Evolutionary conservation across 2,329 filamentous ascomycete genomes (phyloP).

Genomic region (Fusarium oligoseptatum): DNA sequence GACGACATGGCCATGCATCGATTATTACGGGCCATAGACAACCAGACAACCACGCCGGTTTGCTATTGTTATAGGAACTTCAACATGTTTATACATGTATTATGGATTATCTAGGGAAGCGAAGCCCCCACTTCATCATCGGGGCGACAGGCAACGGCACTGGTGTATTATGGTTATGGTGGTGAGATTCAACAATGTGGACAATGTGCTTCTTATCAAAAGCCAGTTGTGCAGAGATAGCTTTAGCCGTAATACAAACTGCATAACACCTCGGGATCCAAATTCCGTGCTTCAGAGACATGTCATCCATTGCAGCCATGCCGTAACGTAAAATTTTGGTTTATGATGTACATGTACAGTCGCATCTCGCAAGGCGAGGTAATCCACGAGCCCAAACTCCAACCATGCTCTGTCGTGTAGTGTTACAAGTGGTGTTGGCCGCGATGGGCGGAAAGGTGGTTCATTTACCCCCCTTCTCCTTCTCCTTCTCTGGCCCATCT

Average conservation of each 20-base stretch:
- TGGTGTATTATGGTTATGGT: neutral
- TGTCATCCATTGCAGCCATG: conserved; percentile 13
- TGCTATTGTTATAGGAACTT: neutral
- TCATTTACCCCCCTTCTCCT: neutral
- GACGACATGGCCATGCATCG: neutral
- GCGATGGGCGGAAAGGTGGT: neutral
- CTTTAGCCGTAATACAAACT: neutral
- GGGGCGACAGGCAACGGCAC: neutral
- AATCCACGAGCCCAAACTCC: conserved; percentile 48
- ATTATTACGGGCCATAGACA: neutral
- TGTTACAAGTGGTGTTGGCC: conserved; percentile 46
- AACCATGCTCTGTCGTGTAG: conserved; percentile 46
- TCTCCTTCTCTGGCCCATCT: conserved; percentile 20
- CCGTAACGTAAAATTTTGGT: conserved; percentile 25
- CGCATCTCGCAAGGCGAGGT: conserved; percentile 36
- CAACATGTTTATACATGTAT: neutral
- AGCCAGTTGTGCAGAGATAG: neutral
- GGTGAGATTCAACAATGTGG: neutral
- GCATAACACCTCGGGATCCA: neutral
- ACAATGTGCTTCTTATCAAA: neutral
- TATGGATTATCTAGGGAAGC: neutral
- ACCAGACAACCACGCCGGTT: neutral
- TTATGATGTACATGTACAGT: conserved; percentile 46
- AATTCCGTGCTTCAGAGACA: conserved; percentile 17
- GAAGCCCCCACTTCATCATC: neutral